Conservation (phyloP, 208 protist species). For the Zelonia costaricensis region DNA sequence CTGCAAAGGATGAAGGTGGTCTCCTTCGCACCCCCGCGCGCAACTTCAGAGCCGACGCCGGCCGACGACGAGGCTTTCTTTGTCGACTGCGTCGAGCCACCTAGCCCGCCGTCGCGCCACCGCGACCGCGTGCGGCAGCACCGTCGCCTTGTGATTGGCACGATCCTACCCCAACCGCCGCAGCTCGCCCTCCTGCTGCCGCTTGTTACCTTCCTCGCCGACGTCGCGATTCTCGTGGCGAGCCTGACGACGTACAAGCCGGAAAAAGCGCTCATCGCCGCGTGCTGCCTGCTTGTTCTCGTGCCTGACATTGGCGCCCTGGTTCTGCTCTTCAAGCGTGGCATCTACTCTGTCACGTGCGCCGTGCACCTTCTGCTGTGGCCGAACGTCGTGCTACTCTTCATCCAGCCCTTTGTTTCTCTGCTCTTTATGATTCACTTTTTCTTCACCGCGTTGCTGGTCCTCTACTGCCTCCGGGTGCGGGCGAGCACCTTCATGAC, state of each 20-base stretch:
- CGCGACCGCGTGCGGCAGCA: constrained; percentile 9
- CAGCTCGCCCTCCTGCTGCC: constrained; percentile 49
- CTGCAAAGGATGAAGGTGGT: constrained; percentile 49
- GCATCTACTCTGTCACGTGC: constrained; percentile 41
- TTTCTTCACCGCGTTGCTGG: constrained; percentile 44
- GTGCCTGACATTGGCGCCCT: constrained; percentile 52
- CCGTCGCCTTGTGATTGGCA: constrained; percentile 38
- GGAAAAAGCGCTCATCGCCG: constrained; percentile 36
- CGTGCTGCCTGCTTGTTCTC: constrained; percentile 44
- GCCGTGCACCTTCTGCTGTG: constrained; percentile 67
- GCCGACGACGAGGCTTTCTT: constrained; percentile 20
- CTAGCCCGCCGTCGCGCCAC: constrained; percentile 3
- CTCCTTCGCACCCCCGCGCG: constrained; percentile 37
- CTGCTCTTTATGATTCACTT: constrained; percentile 69
- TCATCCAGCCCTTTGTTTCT: constrained; percentile 57
- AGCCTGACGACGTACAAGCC: constrained; percentile 37
- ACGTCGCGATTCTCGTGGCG: constrained; percentile 52
- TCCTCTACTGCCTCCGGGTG: constrained; percentile 63
- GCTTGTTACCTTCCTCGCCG: constrained; percentile 51
- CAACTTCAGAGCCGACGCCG: neutral
- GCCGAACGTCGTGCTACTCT: constrained; percentile 52
- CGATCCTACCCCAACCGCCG: constrained; percentile 40
- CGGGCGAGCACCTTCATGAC: constrained; percentile 53
- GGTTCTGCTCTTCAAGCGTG: constrained; percentile 49
- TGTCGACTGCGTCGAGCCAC: constrained; percentile 35